Evolutionary conservation across 2,329 filamentous ascomycete species (phyloP).

Genomic region (Fusarium liriodendri): DNA sequence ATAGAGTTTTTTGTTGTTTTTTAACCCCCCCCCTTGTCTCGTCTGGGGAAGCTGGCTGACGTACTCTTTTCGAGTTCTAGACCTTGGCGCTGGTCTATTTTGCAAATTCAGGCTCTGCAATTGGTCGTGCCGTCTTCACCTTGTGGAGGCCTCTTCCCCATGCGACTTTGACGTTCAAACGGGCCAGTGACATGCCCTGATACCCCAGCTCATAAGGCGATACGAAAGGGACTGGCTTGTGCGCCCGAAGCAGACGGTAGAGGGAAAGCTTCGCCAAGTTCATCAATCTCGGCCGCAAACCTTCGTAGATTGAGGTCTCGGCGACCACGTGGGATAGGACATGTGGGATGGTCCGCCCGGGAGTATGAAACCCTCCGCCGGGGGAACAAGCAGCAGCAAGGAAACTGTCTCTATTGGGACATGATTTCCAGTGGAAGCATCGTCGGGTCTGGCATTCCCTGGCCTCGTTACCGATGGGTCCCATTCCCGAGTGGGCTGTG

Average conservation of each 20-base stretch:
- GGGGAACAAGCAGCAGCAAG: background rate
- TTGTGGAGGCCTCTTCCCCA: slow-evolving; percentile 2
- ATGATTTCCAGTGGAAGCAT: slow-evolving; percentile 6
- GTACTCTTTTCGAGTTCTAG: slow-evolving; percentile 10
- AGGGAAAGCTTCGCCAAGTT: background rate
- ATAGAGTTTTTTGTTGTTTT: background rate
- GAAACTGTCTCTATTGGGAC: background rate
- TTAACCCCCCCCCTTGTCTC: background rate
- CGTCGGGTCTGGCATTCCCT: background rate
- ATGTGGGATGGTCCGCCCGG: slow-evolving; percentile 19
- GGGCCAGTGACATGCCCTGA: background rate
- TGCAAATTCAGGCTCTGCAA: slow-evolving; percentile 24
- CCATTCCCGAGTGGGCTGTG: slow-evolving; percentile 17
- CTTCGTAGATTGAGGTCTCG: background rate
- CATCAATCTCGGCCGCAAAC: background rate
- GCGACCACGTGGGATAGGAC: slow-evolving; percentile 16
- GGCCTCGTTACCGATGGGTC: background rate
- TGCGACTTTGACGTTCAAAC: background rate
- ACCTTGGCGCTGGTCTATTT: slow-evolving; percentile 1
- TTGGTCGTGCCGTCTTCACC: slow-evolving; percentile 7
- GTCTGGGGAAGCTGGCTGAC: slow-evolving; percentile 11
- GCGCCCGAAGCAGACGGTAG: background rate
- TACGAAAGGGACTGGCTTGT: slow-evolving; percentile 11
- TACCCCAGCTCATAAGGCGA: slow-evolving; percentile 16
- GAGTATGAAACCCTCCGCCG: slow-evolving; percentile 15